phyloP scores from a whole-genome alignment of 2,329 filamentous ascomycete species.

The Aureobasidium lini region DNA sequence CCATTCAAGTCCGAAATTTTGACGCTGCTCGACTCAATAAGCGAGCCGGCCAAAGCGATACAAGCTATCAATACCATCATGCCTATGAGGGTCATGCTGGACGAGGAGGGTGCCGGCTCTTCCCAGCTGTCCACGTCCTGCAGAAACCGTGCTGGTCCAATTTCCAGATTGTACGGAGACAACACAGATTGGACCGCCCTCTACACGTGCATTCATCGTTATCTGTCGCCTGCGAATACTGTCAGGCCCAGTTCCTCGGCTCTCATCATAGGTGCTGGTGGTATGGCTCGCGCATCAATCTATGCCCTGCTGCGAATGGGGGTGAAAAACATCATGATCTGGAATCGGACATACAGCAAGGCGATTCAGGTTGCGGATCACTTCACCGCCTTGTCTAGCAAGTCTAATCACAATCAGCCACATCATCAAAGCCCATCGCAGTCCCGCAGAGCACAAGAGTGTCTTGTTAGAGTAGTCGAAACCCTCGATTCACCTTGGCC shows the following conservation, averaged over 20 bases:
- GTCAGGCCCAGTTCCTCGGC: slow-evolving; percentile 46
- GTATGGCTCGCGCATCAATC: slow-evolving; percentile 70
- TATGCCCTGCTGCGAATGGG: slow-evolving; percentile 74
- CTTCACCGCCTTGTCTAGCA: slow-evolving; percentile 52
- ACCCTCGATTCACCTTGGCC: slow-evolving; percentile 59
- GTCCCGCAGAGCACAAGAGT: slow-evolving; percentile 9
- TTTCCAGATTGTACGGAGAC: slow-evolving; percentile 65
- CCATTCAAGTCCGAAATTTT: slow-evolving; percentile 70
- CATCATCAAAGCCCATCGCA: slow-evolving; percentile 13
- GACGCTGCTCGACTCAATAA: slow-evolving; percentile 57
- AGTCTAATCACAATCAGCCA: neutral
- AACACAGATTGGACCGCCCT: slow-evolving; percentile 81
- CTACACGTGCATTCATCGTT: slow-evolving; percentile 62
- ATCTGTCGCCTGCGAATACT: slow-evolving; percentile 62
- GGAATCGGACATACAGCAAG: slow-evolving; percentile 62
- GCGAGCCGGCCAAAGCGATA: slow-evolving; percentile 64
- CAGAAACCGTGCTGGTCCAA: slow-evolving; percentile 57
- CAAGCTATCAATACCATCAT: slow-evolving; percentile 71
- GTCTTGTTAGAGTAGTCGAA: slow-evolving; percentile 49
- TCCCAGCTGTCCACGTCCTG: slow-evolving; percentile 25
- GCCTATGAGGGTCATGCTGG: slow-evolving; percentile 55
- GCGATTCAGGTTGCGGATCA: slow-evolving; percentile 61
- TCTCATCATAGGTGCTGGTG: slow-evolving; percentile 53
- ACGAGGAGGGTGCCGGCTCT: slow-evolving; percentile 45
- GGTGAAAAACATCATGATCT: slow-evolving; percentile 66